phyloP scores from a whole-genome alignment of 768 basidiomycete species.

The Russula griseocarnosa region DNA sequence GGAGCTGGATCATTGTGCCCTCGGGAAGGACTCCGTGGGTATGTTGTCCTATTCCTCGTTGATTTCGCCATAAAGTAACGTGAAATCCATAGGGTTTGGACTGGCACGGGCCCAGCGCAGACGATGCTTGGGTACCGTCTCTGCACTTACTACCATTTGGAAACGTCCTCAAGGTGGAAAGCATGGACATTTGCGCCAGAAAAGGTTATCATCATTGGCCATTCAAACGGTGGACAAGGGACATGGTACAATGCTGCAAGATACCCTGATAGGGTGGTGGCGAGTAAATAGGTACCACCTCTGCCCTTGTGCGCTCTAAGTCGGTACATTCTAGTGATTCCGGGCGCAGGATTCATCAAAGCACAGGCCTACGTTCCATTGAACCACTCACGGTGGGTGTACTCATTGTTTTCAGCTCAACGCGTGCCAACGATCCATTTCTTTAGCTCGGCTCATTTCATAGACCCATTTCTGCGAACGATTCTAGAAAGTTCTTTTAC shows the following conservation, averaged over 20 bases:
- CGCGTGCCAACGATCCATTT: neutral
- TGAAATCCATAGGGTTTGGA: constrained; percentile 63
- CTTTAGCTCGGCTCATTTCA: constrained; percentile 62
- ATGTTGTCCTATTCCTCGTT: constrained; percentile 22
- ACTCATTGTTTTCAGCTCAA: neutral
- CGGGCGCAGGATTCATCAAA: constrained; percentile 81
- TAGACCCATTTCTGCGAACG: constrained; percentile 68
- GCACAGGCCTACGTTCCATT: constrained; percentile 82
- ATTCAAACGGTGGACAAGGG: constrained; percentile 93
- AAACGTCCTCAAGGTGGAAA: constrained; percentile 38
- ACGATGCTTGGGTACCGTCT: constrained; percentile 64
- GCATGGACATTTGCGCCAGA: constrained; percentile 39
- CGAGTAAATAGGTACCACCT: constrained; percentile 41
- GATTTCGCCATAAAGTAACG: neutral
- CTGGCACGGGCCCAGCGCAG: constrained; percentile 83
- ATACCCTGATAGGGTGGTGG: constrained; percentile 71
- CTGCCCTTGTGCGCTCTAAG: neutral
- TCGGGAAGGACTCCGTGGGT: constrained; percentile 86
- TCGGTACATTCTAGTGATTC: constrained; percentile 46
- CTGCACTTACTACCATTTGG: constrained; percentile 51
- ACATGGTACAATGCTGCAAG: constrained; percentile 74
- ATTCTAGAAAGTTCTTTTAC: constrained; percentile 72
- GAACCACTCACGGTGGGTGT: constrained; percentile 52
- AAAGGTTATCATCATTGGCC: constrained; percentile 70
- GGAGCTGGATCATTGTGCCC: constrained; percentile 76